Evolutionary conservation across 352 stramenopile species (phyloP).

Genomic region (Globisporangium nodosum): DNA sequence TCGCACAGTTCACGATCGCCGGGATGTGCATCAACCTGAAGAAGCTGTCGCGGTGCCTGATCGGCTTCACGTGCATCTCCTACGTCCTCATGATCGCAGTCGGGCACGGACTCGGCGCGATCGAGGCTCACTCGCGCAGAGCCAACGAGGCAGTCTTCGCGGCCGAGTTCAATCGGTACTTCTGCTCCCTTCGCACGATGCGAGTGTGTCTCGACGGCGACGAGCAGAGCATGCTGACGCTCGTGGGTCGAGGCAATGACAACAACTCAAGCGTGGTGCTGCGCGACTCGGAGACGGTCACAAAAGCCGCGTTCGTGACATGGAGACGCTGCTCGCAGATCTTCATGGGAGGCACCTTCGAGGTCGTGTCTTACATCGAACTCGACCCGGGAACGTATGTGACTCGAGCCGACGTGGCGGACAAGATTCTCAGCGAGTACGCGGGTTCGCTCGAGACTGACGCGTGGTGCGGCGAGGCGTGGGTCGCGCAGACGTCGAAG

Average conservation of each 20-base stretch:
- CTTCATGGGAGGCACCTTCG: neutral
- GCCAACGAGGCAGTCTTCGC: constrained; percentile 2
- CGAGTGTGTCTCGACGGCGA: neutral
- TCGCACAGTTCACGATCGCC: no score
- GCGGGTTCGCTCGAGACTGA: neutral
- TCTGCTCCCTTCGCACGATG: constrained; percentile 5
- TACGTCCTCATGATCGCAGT: constrained; percentile 1
- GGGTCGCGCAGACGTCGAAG: no score
- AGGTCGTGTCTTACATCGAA: no score
- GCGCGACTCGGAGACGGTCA: neutral
- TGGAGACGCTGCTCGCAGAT: constrained; percentile 1
- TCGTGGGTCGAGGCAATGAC: neutral
- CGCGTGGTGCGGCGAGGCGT: neutral
- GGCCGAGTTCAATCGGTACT: constrained; percentile 10
- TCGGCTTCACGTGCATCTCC: neutral
- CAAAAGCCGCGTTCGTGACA: neutral
- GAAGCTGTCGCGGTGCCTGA: neutral
- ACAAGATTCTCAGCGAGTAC: neutral
- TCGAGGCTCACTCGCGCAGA: neutral
- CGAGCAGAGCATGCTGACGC: neutral
- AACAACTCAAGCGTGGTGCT: neutral
- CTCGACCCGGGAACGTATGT: no score
- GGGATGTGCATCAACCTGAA: neutral
- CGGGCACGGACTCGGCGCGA: constrained; percentile 1
- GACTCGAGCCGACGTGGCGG: no score